Base-by-base conservation (phyloP, 163 green algal species). In the Trebouxia gelatinosa region DNA sequence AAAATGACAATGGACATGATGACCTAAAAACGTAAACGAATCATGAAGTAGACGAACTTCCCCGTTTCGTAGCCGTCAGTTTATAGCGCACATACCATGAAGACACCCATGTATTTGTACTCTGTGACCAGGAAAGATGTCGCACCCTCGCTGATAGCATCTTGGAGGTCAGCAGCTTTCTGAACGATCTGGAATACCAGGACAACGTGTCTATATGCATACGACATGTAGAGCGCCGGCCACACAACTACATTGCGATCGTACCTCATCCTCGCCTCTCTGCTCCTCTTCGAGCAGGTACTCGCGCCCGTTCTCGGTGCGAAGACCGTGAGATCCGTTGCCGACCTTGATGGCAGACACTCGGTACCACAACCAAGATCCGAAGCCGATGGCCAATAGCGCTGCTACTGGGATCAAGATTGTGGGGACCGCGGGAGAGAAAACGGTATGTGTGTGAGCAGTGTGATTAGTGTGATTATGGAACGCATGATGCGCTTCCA, bases 31-130 rank as follows among this genome's bases (percentile, higher is more conserved):
- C n/a, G n/a, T n/a, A 61, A 76, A n/a, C n/a, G n/a, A n/a, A n/a
- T n/a, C n/a, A n/a, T n/a, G n/a, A n/a, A n/a, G n/a, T n/a, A n/a
- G n/a, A n/a, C n/a, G n/a, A n/a, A n/a, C n/a, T n/a, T n/a, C n/a
- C n/a, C n/a, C n/a, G n/a, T n/a, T n/a, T n/a, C n/a, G n/a, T n/a
- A n/a, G n/a, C n/a, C n/a, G n/a, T n/a, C n/a, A n/a, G n/a, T n/a
- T n/a, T n/a, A n/a, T n/a, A n/a, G n/a, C n/a, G n/a, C n/a, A 46
- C 46, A 6, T 80, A 94, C 89, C 91, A 97, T 97, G 89, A 98
- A 98, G 35, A 97, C 82, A 77, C 86, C 88, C 81, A 98, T 88
- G 90, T 97, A 97, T 77, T 94, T 94, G 87, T 98, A 99, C 86
- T 99, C 94, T 46, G 95, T 98, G 43, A 88, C 88, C 34, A 99